Conservation (phyloP, 768 basidiomycete genomes). For the Trametes villosa region DNA sequence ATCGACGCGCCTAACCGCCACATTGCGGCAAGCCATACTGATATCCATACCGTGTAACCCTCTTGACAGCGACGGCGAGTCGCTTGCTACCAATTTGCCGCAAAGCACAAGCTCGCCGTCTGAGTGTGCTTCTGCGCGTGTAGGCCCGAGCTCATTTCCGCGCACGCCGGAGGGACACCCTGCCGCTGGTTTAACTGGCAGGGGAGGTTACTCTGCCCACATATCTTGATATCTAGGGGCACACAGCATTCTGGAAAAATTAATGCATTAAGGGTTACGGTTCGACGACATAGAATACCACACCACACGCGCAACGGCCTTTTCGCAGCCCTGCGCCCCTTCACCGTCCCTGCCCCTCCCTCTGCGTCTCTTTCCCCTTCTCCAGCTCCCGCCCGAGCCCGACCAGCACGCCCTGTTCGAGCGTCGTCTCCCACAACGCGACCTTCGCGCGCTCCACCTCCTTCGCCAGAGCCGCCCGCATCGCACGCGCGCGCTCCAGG, state of each 20-base stretch:
- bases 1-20: too few relatives aligned
- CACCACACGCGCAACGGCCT: not conserved
- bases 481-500: slow-evolving; percentile 56
- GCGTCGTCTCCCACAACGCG: slow-evolving; percentile 73
- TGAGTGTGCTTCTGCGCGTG: too few relatives aligned
- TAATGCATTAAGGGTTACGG: not conserved
- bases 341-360: not conserved
- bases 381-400: slow-evolving; percentile 22
- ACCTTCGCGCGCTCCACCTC: slow-evolving; percentile 65
- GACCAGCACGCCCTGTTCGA: slow-evolving; percentile 66
- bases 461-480: slow-evolving; percentile 52
- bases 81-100: too few relatives aligned
- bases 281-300: not conserved
- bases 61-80: too few relatives aligned
- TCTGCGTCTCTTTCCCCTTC: not conserved
- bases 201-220: not conserved
- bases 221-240: not conserved
- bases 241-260: not conserved
- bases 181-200: too few relatives aligned
- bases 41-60: too few relatives aligned
- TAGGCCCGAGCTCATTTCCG: too few relatives aligned
- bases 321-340: not conserved
- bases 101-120: too few relatives aligned
- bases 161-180: too few relatives aligned
- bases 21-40: too few relatives aligned